Evolutionary conservation across 306 rosid species (phyloP).

Genomic region (Vigna angularis): DNA sequence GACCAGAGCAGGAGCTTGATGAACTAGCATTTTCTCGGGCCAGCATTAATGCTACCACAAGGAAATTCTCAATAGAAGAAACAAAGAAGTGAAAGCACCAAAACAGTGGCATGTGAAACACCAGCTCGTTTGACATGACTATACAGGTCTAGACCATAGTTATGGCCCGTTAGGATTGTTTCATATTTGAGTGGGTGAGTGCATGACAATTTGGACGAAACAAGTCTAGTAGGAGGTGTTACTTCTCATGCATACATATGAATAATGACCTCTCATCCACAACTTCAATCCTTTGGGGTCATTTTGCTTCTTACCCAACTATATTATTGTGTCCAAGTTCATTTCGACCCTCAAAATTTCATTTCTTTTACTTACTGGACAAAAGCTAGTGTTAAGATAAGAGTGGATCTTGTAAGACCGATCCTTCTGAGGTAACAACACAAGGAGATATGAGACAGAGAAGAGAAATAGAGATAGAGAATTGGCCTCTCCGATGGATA

Average conservation of each 20-base stretch:
- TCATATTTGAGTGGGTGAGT: slow-evolving; percentile 21
- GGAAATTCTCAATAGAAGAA: slow-evolving; percentile 40
- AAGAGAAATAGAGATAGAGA: neutral
- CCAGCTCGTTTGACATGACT: slow-evolving; percentile 45
- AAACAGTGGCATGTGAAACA: slow-evolving; percentile 43
- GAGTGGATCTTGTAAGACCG: neutral
- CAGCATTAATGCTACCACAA: slow-evolving; percentile 28
- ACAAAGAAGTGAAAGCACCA: slow-evolving; percentile 39
- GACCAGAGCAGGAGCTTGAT: slow-evolving; percentile 37
- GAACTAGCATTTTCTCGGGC: neutral
- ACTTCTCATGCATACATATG: neutral
- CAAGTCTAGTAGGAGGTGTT: neutral
- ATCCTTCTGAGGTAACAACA: neutral
- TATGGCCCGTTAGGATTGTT: slow-evolving; percentile 27
- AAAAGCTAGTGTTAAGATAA: neutral
- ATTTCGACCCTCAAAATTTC: neutral
- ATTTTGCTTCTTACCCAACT: neutral
- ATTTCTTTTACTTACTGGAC: too few relatives aligned
- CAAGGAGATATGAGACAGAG: neutral
- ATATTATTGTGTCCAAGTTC: slow-evolving; percentile 9
- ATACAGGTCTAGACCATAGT: slow-evolving; percentile 36
- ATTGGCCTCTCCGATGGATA: neutral
- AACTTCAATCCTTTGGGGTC: slow-evolving; percentile 17
- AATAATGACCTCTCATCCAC: slow-evolving; percentile 27
- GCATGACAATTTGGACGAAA: slow-evolving; percentile 5